Conservation (phyloP, 2,329 filamentous ascomycete species). For the Epichloe baconii region DNA sequence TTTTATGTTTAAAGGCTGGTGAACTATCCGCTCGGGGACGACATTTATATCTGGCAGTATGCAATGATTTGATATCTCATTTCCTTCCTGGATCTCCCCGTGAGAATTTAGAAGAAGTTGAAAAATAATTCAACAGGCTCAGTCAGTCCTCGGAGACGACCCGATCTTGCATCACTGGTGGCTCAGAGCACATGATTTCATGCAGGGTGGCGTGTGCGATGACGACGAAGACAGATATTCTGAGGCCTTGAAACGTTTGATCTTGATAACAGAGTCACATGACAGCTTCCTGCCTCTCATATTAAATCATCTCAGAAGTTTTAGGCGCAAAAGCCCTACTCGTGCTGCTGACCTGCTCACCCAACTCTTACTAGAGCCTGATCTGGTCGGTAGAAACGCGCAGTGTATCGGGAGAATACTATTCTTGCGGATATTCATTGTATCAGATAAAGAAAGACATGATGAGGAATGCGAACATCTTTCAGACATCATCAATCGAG, state of each 20-base stretch:
- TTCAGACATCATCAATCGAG: slow-evolving; percentile 13
- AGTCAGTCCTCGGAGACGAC: slow-evolving; percentile 49
- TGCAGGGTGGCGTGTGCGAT: slow-evolving; percentile 22
- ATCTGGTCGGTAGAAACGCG: slow-evolving; percentile 34
- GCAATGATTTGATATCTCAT: slow-evolving; percentile 48
- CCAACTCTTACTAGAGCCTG: slow-evolving; percentile 45
- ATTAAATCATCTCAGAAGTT: slow-evolving; percentile 52
- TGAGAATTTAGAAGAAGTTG: slow-evolving; percentile 37
- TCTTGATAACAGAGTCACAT: slow-evolving; percentile 44
- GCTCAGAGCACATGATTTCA: slow-evolving; percentile 48
- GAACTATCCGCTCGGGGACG: slow-evolving; percentile 43
- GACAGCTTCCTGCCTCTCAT: slow-evolving; percentile 52
- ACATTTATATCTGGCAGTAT: slow-evolving; percentile 53
- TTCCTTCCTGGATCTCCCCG: slow-evolving; percentile 34
- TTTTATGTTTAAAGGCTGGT: slow-evolving; percentile 41
- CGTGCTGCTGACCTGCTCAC: slow-evolving; percentile 43
- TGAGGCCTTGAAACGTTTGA: slow-evolving; percentile 46
- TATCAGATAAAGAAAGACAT: slow-evolving; percentile 31
- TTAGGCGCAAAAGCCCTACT: slow-evolving; percentile 40
- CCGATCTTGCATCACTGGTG: slow-evolving; percentile 54
- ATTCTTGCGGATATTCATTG: slow-evolving; percentile 55
- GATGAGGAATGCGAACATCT: slow-evolving; percentile 11
- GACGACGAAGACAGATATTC: slow-evolving; percentile 37
- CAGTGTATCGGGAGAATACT: slow-evolving; percentile 58
- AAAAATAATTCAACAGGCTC: slow-evolving; percentile 46